Evolutionary conservation across 768 basidiomycete genomes (phyloP).

Genomic region (Lactarius quietus): DNA sequence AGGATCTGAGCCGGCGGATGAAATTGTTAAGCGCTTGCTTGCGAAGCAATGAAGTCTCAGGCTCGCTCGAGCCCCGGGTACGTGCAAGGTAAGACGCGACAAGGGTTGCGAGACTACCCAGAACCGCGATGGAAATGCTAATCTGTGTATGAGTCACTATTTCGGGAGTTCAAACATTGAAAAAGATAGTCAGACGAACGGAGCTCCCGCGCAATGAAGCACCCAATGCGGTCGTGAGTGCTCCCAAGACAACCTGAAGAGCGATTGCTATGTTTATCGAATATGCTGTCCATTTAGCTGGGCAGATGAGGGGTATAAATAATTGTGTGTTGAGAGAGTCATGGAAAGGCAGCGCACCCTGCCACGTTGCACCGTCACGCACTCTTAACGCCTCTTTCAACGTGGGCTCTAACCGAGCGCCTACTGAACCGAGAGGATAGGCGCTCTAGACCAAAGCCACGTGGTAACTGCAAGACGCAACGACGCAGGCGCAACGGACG

Average conservation of each 20-base stretch:
- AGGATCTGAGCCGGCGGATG: conserved; percentile 55
- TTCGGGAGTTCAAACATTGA: neutral
- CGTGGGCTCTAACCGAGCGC: neutral
- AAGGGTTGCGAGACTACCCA: conserved; percentile 58
- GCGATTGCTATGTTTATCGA: conserved; percentile 29
- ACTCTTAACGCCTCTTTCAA: neutral
- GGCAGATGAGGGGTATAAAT: too few species aligned
- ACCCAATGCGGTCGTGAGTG: conserved; percentile 28
- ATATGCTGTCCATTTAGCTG: conserved; percentile 2
- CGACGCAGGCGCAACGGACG: neutral
- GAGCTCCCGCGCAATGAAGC: conserved; percentile 20
- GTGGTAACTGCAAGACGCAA: neutral
- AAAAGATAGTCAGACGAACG: neutral
- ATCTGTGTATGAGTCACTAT: conserved; percentile 28
- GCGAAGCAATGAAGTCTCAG: conserved; percentile 54
- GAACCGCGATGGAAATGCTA: conserved; percentile 36
- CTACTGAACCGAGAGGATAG: neutral
- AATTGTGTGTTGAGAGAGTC: neutral
- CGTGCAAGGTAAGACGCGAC: conserved; percentile 69
- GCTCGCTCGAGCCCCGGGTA: conserved; percentile 65
- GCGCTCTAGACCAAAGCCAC: neutral
- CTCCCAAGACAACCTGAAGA: conserved; percentile 27
- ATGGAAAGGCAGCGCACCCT: neutral
- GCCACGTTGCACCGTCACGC: neutral
- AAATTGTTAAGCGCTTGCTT: conserved; percentile 62